Evolutionary conservation across 139 green algal species (phyloP), one percentile per base, ranked within the genome.

Genomic region (Tetraselmis chui): DNA sequence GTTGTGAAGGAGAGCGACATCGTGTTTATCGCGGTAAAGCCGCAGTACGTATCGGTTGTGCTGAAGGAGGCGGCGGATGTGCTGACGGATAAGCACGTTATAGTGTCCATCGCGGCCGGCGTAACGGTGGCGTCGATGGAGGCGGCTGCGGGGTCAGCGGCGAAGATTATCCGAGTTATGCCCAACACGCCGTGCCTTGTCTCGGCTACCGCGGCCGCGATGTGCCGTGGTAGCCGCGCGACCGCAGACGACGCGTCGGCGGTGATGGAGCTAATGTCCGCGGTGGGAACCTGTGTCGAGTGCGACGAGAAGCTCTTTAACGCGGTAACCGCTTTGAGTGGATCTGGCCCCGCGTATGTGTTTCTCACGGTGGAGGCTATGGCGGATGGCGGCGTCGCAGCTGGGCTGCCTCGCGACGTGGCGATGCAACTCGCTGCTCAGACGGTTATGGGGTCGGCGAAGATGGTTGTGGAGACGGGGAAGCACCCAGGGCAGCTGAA

Each of bases 131-230:
- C 45, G 18, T 81, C 31, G 23, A 26, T 94, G 79, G 79, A 95
- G 75, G 85, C 89, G 11, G 92, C 92, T 1, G 92, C 90, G 0
- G 94, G 95, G 1, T 31, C 83, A 1, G 77, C 88, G 22, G 85
- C 90, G 1, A 83, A 85, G 23, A 84, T 95, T 0, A 86, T 98
- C n/a, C 91, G 96, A 23, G 96, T 99, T 5, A 99, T 99, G 96
- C 96, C 96, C 58, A 99, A 99, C 91, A 99, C 95, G 1, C 94
- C 95, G 0, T 99, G 96, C 88, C 88, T 99, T 29, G 96, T 99
- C 30, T 93, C 92, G 0, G 92, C 94, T 85, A 95, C 90, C 0
- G 96, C 96, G 27, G 91, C 91, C 11, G 95, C 94, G 45, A 97
- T 98, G 91, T 96, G 93, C 87, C 78, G 96, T 77, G 94, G 95